Base-by-base conservation (phyloP, 768 basidiomycete species). In the Gelatoporia subvermispora region DNA sequence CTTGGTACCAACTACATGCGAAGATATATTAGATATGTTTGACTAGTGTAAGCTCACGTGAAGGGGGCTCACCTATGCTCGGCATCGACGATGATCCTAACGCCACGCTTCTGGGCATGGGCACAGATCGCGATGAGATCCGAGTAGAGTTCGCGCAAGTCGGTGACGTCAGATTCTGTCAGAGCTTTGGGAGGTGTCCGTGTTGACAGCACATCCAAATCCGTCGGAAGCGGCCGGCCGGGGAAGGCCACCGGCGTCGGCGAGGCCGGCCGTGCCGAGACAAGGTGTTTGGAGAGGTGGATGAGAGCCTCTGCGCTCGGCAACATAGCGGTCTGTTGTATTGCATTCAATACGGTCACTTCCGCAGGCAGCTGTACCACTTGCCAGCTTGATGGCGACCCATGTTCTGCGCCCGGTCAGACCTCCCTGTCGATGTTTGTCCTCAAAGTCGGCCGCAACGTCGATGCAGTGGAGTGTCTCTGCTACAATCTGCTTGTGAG, bases 301-400 rank as follows among this genome's bases (percentile, higher is more conserved):
- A 77, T 68, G 4, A 93, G 72, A 0, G 84, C 68, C 28, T 75
- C 67, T 9, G 81, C 77, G 52, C 82, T 72, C 1, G 85, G 81
- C 17, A 90, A 60, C 31, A 93, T 70, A 0, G 88, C 87, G 2
- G 83, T 85, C 83, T 88, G 43, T 9, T 25, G 3, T 28, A 18
- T 23, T 25, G 24, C 11, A 18, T 35, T 24, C 22, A 45, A 21
- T 17, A 37, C 16, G 21, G 42, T 47, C 40, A 35, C 3, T 7
- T 31, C 28, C 13, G 17, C 16, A 2, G n/a, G 40, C 7, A 10
- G n/a, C 42, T 35, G 23, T 39, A 3, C 23, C 34, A 57, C 83
- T 50, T 53, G 85, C 88, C 49, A 94, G 70, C 66, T 95, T 95
- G 20, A 95, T 66, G 1, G 93, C 90, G 18, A 95, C 84, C 81